phyloP scores from a whole-genome alignment of 2,329 filamentous ascomycete species.

The Epichloe bromicola region DNA sequence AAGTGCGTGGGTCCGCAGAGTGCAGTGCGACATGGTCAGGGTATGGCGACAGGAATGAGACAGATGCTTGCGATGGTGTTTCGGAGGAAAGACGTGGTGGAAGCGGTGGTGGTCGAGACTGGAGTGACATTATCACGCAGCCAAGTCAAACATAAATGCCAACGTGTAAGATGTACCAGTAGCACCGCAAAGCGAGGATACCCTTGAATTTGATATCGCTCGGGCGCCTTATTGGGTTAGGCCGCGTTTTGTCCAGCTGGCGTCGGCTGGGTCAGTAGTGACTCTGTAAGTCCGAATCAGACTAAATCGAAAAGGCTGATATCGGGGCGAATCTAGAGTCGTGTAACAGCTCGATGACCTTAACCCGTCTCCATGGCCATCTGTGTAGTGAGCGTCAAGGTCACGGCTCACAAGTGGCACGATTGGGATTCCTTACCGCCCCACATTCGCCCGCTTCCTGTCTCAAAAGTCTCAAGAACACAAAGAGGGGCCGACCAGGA shows the following conservation, averaged over 20 bases:
- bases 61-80: neutral
- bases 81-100: neutral
- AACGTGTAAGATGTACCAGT: too few relatives aligned
- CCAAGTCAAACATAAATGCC: neutral
- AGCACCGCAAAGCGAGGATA: too few relatives aligned
- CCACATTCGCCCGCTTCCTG: neutral
- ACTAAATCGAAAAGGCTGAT: neutral
- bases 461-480: neutral
- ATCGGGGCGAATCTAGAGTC: neutral
- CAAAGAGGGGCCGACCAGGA: neutral
- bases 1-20: conserved; percentile 31
- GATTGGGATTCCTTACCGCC: neutral
- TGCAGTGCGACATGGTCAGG: neutral
- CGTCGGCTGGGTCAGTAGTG: neutral
- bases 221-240: neutral
- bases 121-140: neutral
- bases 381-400: neutral
- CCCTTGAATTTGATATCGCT: too few relatives aligned
- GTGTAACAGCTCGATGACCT: neutral
- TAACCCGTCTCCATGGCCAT: neutral
- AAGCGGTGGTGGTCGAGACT: neutral
- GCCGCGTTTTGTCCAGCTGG: neutral
- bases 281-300: neutral
- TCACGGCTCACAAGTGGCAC: too few relatives aligned
- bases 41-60: neutral